Conservation (phyloP, 2,329 filamentous ascomycete species). For the Teratosphaeria pseudoeucalypti region DNA sequence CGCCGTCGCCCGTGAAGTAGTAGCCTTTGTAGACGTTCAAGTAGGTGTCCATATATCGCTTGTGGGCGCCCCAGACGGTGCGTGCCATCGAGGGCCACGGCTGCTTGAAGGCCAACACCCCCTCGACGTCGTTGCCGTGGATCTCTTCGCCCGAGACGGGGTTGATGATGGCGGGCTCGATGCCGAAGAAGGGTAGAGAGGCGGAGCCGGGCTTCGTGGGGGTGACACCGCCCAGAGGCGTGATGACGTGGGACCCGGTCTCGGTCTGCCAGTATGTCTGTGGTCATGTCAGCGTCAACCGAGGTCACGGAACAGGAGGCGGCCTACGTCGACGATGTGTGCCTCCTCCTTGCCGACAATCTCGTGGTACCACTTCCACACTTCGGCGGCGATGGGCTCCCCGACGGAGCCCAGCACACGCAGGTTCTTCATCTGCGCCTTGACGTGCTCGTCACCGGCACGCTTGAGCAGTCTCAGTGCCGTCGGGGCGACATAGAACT, state of each 20-base stretch:
- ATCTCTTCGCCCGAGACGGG: constrained; percentile 91
- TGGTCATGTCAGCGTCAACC: constrained; percentile 4
- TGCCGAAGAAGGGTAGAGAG: constrained; percentile 94
- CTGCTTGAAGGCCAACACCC: constrained; percentile 93
- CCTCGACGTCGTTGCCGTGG: constrained; percentile 91
- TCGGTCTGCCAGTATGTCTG: constrained; percentile 99
- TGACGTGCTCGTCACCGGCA: constrained; percentile 85
- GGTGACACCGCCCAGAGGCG: constrained; percentile 82
- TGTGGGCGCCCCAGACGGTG: constrained; percentile 95
- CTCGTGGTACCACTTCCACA: constrained; percentile 99
- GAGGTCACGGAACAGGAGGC: neutral
- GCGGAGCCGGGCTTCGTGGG: constrained; percentile 95
- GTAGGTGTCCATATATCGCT: constrained; percentile 98
- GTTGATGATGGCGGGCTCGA: constrained; percentile 95
- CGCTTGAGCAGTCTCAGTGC: constrained; percentile 89
- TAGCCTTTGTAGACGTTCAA: constrained; percentile 95
- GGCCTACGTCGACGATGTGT: constrained; percentile 81
- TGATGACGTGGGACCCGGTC: constrained; percentile 93
- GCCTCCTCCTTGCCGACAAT: constrained; percentile 86
- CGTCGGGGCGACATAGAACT: constrained; percentile 97
- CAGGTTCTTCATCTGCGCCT: constrained; percentile 78
- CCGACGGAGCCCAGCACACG: constrained; percentile 89
- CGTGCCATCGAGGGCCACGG: constrained; percentile 97
- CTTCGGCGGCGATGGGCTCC: constrained; percentile 92
- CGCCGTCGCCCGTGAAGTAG: constrained; percentile 93